Base-by-base conservation (phyloP, 2,329 filamentous ascomycete species). In the Ilyonectria mors-panacis region DNA sequence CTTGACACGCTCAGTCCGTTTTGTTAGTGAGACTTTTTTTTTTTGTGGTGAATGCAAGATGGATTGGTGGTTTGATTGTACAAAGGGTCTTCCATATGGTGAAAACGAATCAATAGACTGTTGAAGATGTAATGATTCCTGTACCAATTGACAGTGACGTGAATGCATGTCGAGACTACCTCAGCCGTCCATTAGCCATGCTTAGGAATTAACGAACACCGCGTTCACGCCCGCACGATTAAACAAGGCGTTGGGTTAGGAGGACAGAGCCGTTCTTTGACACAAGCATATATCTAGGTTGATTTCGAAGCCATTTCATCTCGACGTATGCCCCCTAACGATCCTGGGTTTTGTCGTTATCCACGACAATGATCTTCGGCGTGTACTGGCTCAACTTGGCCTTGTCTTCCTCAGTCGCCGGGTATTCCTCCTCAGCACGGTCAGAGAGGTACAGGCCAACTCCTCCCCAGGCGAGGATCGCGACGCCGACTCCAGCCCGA, bases 361-460 rank as follows among this genome's bases (percentile, higher is more conserved):
- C 90, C 33, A 93, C 85, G 13, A 86, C 76, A 44, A 85, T 86
- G 65, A 95, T 87, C 72, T 84, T 89, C 8, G 93, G 93, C 35
- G 89, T 82, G 53, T 87, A 81, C 56, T 85, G 85, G 55, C 89
- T 85, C 69, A 97, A 79, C 13, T 88, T 87, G 66, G 90, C 88
- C 78, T 89, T 91, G 77, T 97, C 94, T 76, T 92, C 85, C 68
- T 93, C 90, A 1, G 90, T 92, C 1, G 94, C 39, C 8, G 89
- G 44, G 87, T 90, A 87, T 47, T 87, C 89, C 77, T 92, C 87
- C 81, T 95, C 94, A 17, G 92, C 89, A 64, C 86, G 85, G 77
- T 95, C 92, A 6, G 92, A 90, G 19, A 93, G 77, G 77, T 92
- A 91, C n/a, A 96, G 85, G 17, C 94, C 95, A 45, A 89, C 83